These are phyloP conservation scores for Castanea mollissima DNA, from an alignment of 306 rosid genomes.

Conservation along the genomic window DNA sequence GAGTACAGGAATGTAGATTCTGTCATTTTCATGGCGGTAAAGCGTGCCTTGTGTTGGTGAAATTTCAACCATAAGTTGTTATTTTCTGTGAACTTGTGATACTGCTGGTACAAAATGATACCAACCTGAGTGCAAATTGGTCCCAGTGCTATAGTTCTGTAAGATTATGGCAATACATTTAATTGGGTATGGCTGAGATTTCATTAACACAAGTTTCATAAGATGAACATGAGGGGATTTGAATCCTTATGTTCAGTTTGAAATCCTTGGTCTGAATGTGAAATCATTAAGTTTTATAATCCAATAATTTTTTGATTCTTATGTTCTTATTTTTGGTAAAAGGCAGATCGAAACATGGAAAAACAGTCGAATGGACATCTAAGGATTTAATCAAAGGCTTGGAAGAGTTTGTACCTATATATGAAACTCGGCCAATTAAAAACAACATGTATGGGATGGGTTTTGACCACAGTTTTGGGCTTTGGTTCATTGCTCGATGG, in stretches of 20 bases:
- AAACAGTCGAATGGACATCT: slow-evolving; percentile 88
- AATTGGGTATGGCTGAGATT: neutral
- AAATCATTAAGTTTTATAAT: slow-evolving; percentile 6
- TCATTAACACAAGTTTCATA: neutral
- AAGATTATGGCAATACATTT: neutral
- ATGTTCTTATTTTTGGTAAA: slow-evolving; percentile 76
- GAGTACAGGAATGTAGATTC: neutral
- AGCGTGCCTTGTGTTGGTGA: neutral
- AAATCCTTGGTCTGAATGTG: slow-evolving; percentile 19
- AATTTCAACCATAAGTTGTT: neutral
- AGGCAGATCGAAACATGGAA: slow-evolving; percentile 99
- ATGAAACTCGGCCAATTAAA: slow-evolving; percentile 83
- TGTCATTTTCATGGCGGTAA: neutral
- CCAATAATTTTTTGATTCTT: slow-evolving; percentile 47
- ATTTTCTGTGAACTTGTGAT: neutral
- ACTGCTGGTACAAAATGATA: neutral
- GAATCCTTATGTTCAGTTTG: slow-evolving; percentile 8
- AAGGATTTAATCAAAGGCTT: slow-evolving; percentile 85
- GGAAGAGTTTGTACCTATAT: slow-evolving; percentile 89
- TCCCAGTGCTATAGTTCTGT: neutral
- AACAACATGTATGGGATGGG: slow-evolving; percentile 97
- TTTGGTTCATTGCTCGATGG: slow-evolving; percentile 93
- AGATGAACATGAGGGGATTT: neutral
- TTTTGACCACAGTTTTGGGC: slow-evolving; percentile 99
- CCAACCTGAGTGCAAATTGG: neutral